Evolutionary conservation across 2,329 filamentous ascomycete species (phyloP).

Genomic region (Penicillium corylophilum): DNA sequence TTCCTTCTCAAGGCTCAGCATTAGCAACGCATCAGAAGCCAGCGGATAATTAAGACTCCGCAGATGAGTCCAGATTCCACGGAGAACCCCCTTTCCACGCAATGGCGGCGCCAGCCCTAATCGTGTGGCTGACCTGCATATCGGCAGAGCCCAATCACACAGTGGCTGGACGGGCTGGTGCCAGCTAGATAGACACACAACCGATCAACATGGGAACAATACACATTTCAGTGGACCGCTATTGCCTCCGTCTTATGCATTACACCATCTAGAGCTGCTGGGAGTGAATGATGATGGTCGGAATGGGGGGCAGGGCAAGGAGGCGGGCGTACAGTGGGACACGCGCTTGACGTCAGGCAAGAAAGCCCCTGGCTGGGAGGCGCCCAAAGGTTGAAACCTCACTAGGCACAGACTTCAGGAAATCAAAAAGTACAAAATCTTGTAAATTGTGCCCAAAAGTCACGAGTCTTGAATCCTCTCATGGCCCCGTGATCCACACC

Average conservation of each 20-base stretch:
- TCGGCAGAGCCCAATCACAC: constrained; percentile 3
- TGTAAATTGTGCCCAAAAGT: neutral
- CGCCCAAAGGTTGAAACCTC: neutral
- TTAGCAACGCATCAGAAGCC: neutral
- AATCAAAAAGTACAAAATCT: neutral
- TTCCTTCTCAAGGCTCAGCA: neutral
- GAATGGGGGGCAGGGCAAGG: constrained; percentile 3
- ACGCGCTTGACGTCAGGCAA: constrained; percentile 11
- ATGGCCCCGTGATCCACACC: constrained; percentile 24
- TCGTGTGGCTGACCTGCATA: constrained; percentile 12
- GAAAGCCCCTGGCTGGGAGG: neutral
- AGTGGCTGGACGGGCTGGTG: constrained; percentile 6
- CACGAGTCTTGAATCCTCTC: neutral
- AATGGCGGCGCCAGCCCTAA: constrained; percentile 1
- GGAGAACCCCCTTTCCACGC: neutral
- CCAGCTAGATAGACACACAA: constrained; percentile 8
- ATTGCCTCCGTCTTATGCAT: constrained; percentile 7
- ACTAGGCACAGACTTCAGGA: neutral
- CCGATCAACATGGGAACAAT: neutral
- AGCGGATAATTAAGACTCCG: constrained; percentile 1
- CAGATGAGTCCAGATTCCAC: neutral
- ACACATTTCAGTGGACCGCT: neutral
- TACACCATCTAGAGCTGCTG: neutral
- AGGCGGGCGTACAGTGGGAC: neutral
- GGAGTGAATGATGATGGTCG: constrained; percentile 1